A percentile compares a stretch with the other conserved stretches of the same genome.
These are phyloP conservation scores for Termitomyces sp. DNA, from an alignment of 768 basidiomycete genomes.

Conservation along the genomic window DNA sequence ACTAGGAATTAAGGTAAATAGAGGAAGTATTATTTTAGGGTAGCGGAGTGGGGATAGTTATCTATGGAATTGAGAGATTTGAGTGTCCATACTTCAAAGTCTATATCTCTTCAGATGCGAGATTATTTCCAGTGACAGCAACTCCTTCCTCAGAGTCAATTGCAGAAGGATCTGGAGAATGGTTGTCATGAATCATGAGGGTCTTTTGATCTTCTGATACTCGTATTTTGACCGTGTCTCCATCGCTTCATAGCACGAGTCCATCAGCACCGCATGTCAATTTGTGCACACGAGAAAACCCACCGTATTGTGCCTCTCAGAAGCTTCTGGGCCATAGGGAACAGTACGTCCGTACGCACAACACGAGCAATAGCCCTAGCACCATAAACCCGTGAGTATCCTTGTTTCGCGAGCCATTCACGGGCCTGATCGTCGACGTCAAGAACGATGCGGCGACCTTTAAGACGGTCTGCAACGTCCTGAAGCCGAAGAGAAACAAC, in stretches of 20 bases:
- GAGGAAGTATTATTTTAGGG: neutral
- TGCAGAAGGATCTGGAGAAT: conserved; percentile 41
- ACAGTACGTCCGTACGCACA: conserved; percentile 75
- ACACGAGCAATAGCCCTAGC: conserved; percentile 86
- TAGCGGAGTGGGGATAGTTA: neutral
- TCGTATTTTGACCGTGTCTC: conserved; percentile 58
- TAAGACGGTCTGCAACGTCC: conserved; percentile 68
- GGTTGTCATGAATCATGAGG: conserved; percentile 61
- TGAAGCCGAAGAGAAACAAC: conserved; percentile 73
- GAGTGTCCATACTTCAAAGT: neutral
- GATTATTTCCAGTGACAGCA: neutral
- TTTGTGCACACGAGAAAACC: conserved; percentile 11
- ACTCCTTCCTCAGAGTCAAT: conserved; percentile 8
- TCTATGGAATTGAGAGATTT: neutral
- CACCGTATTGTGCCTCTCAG: conserved; percentile 76
- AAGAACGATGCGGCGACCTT: conserved; percentile 59
- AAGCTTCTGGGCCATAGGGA: conserved; percentile 77
- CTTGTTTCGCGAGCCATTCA: conserved; percentile 67
- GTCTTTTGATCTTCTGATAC: conserved; percentile 34
- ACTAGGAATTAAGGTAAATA: neutral
- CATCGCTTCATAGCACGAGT: conserved; percentile 39
- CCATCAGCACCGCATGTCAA: neutral
- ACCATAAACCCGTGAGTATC: conserved; percentile 83
- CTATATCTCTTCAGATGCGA: conserved; percentile 3
- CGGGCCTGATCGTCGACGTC: conserved; percentile 61